phyloP scores from a whole-genome alignment of 768 basidiomycete species.

The Lyophyllum shimeji region DNA sequence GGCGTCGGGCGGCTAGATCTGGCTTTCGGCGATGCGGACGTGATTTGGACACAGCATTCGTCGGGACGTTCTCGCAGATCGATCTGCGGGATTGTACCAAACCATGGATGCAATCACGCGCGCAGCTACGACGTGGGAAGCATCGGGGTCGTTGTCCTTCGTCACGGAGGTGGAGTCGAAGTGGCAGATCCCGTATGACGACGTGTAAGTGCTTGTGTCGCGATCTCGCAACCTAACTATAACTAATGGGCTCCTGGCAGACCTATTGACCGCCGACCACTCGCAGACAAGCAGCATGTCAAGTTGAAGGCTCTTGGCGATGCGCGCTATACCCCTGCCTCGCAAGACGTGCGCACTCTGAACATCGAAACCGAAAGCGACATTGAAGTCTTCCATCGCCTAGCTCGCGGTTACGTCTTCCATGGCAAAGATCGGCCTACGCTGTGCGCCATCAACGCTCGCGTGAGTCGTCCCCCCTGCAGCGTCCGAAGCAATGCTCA shows the following conservation, averaged over 20 bases:
- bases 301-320: slow-evolving; percentile 64
- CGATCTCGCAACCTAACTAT: background rate
- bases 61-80: slow-evolving; percentile 80
- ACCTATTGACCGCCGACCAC: slow-evolving; percentile 32
- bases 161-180: slow-evolving; percentile 49
- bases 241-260: slow-evolving; percentile 24
- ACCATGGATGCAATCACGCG: slow-evolving; percentile 71
- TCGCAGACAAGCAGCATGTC: slow-evolving; percentile 32
- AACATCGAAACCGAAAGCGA: slow-evolving; percentile 37
- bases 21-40: slow-evolving; percentile 67
- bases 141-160: slow-evolving; percentile 64
- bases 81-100: slow-evolving; percentile 66
- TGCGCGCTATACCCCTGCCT: slow-evolving; percentile 41
- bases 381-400: slow-evolving; percentile 47
- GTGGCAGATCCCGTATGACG: slow-evolving; percentile 80
- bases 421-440: slow-evolving; percentile 43
- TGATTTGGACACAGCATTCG: slow-evolving; percentile 69
- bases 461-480: slow-evolving; percentile 28
- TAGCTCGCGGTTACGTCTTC: slow-evolving; percentile 67
- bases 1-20: slow-evolving; percentile 46
- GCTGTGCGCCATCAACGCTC: slow-evolving; percentile 62
- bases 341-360: slow-evolving; percentile 60
- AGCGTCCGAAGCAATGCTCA: background rate
- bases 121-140: slow-evolving; percentile 65
- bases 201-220: slow-evolving; percentile 48